Base-by-base conservation (phyloP, 2,329 filamentous ascomycete species). In the Tolypocladium amazonense region DNA sequence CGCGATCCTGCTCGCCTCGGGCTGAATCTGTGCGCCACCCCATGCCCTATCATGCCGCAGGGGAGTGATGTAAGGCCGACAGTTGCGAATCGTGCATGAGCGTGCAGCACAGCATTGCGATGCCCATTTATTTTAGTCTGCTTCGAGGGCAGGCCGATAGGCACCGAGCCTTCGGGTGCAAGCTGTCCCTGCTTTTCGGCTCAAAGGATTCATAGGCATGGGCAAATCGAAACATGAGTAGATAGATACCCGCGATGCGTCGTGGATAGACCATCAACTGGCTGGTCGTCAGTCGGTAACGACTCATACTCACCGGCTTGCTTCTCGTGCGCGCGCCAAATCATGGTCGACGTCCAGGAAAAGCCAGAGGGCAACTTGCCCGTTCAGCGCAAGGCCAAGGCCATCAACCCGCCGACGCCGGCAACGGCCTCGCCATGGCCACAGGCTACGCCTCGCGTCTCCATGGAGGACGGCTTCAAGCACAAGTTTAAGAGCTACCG, bases 401-500 rank as follows among this genome's bases (percentile, higher is more conserved):
- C 56, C 39, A 38, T 57, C 33, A 41, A 45, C 39, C 56, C 56
- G 14, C 56, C 56, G 18, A 47, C 55, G 2, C 37, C 37, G 27
- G 11, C 38, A 9, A 33, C 57, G 18, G 39, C 54, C 1, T 60
- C 60, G 18, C 47, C 56, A 39, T 56, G 15, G 56, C 45, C 23
- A 27, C 27, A 12, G n/a, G 33, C 41, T 45, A 50, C 33, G 53
- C 55, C 57, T 56, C 41, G 52, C 30, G 5, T 47, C 52, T 61
- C 60, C 23, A 33, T 58, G 14, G 57, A 65, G 38, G 50, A 58
- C 14, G 57, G 57, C 20, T 50, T 45, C 20, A 64, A 59, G 37
- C 61, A 55, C 53, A 58, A 58, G 39, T 75, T 75, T 66, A 70
- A 68, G 61, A 72, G 68, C 62, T 71, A 72, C 60, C 70, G 72